Base-by-base conservation (phyloP, 345 rosid species). In the Populus deltoides region DNA sequence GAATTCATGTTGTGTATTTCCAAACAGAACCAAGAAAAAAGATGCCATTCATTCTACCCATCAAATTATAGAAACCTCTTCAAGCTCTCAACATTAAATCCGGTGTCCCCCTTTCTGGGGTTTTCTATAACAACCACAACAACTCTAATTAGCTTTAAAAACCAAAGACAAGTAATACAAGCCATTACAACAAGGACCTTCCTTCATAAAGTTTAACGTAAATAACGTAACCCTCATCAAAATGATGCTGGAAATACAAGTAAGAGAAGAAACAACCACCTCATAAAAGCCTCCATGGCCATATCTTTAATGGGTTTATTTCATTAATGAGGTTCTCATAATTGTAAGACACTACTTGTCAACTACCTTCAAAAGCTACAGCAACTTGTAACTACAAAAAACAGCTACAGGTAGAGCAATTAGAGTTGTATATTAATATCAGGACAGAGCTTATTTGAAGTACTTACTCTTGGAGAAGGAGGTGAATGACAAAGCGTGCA, bases 381-480 rank as follows among this genome's bases (percentile, higher is more conserved):
- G 7, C 10, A 8, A 29, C 36, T 24, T 24, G 71, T 79, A 86
- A 77, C 74, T 47, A 72, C 45, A 41, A 72, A 72, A 66, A 71
- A 47, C 51, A 25, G 51, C 33, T 57, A 72, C 53, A 72, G 31
- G 25, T 53, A 65, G 20, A n/a, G 53, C 49, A 72, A 45, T 4
- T 66, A 12, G 27, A 51, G 41, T 7, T 24, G 35, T 59, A 49
- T 69, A 53, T 53, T 53, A 53, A 53, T 51, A 6, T 53, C 18
- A 7, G 59, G 61, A 53, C 7, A 22, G 27, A n/a, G 63, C n/a
- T 57, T n/a, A 27, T 57, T 57, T 24, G 29, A 57, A 57, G 1
- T n/a, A 59, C 89, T 79, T 76, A 85, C 86, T 61, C 68, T 47
- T 74, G 73, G 68, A 59, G 51, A 78, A 68, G 71, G 88, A 80